Evolutionary conservation across 768 basidiomycete genomes (phyloP), one percentile per base, ranked within the genome.

Genomic region (Baorangia bicolor): DNA sequence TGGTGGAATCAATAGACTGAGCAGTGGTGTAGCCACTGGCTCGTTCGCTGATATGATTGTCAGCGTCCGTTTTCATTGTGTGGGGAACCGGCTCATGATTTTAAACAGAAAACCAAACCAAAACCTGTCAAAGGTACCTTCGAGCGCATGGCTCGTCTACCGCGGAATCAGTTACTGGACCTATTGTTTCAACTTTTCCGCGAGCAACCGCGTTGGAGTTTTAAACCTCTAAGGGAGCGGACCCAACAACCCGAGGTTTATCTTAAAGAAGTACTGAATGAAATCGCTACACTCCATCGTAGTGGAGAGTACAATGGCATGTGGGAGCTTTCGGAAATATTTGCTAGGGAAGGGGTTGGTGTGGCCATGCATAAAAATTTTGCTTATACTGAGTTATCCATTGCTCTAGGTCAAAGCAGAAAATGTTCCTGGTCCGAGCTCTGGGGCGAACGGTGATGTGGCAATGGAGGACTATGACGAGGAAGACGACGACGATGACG

Each of bases 101-200:
- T 38, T 40, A 21, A 39, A 58, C 31, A 70, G 87, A 83, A 82
- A 79, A 77, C 83, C 16, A 90, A 87, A 72, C 81, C 75, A 37
- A 90, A 88, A 68, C 78, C 76, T 2, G 70, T 78, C 18, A 90
- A 90, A 62, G 87, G 87, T 30, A 75, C 81, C 14, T 89, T 89
- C 74, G 92, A 94, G 72, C 88, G 90, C 62, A 89, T 91, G 83
- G 87, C 90, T n/a, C 90, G 94, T 68, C 86, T 97, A 74, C 92
- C 92, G 7, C 81, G 88, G 51, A 89, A 93, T 73, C 89, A 95
- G 66, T 81, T 97, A 9, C 78, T 93, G 70, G 92, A 97, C 69
- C 74, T 87, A 51, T 78, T 97, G 39, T 95, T 95, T 73, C 62
- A 73, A 2, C 77, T 86, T 7, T 98, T 95, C 77, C 81, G 83